Conservation (phyloP, 2,329 filamentous ascomycete species). For the Amesomyces nigricolor region DNA sequence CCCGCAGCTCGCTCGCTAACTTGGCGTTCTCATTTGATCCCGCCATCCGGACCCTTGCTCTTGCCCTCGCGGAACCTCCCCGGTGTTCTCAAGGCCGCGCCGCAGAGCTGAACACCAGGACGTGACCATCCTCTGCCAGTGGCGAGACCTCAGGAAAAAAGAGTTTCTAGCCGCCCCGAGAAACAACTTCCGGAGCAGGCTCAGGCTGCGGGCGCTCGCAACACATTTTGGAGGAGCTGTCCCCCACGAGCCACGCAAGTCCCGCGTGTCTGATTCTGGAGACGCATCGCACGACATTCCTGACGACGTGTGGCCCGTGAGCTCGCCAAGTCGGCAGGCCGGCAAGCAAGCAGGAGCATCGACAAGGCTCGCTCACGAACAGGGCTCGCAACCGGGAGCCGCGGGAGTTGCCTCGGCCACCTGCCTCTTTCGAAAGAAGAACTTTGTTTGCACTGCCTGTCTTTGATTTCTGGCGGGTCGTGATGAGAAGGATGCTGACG, state of each 20-base stretch:
- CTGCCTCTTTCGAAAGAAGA: too few relatives aligned
- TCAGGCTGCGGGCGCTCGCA: too few relatives aligned
- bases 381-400: neutral
- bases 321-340: slow-evolving; percentile 4
- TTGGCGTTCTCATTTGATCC: slow-evolving; percentile 4
- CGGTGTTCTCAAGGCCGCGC: neutral
- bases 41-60: neutral
- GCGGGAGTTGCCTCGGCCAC: neutral
- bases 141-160: too few relatives aligned
- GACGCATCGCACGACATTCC: too few relatives aligned
- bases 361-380: neutral
- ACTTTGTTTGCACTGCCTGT: too few relatives aligned
- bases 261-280: too few relatives aligned
- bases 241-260: too few relatives aligned
- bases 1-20: slow-evolving; percentile 7
- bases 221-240: too few relatives aligned
- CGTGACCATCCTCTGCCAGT: too few relatives aligned
- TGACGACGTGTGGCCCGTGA: neutral
- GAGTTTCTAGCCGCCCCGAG: too few relatives aligned
- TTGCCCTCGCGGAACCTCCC: neutral
- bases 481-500: too few relatives aligned
- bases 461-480: neutral
- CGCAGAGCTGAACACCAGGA: neutral
- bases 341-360: neutral
- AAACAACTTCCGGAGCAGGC: too few relatives aligned